Evolutionary conservation across 2,329 filamentous ascomycete genomes (phyloP).

Genomic region (Teratosphaeriaceae sp.): DNA sequence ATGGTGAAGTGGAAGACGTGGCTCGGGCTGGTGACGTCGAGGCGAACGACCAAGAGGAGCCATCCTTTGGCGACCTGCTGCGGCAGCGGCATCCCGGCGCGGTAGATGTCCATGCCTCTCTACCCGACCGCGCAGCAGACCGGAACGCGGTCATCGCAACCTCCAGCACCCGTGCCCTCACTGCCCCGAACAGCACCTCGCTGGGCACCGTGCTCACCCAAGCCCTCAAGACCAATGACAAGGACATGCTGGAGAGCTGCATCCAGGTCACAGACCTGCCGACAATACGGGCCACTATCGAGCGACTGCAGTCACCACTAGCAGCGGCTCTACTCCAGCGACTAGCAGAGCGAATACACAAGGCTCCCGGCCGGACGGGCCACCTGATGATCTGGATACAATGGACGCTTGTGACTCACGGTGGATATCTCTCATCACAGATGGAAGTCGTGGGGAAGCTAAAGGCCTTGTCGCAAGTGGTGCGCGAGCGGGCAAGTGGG

Average conservation of each 20-base stretch:
- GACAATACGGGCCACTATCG: constrained; percentile 81
- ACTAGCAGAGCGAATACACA: constrained; percentile 79
- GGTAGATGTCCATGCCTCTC: constrained; percentile 65
- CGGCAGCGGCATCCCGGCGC: constrained; percentile 61
- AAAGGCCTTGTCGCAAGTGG: constrained; percentile 72
- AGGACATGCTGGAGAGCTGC: constrained; percentile 83
- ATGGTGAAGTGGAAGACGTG: constrained; percentile 15
- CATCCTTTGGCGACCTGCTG: constrained; percentile 83
- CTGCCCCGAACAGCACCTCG: constrained; percentile 66
- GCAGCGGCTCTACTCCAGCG: constrained; percentile 73
- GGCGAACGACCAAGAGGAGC: constrained; percentile 33
- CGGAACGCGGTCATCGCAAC: constrained; percentile 39
- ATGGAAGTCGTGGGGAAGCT: constrained; percentile 76
- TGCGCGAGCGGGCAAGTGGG: constrained; percentile 78
- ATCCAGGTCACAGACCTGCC: constrained; percentile 70
- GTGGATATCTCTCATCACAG: constrained; percentile 81
- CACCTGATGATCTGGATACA: constrained; percentile 93
- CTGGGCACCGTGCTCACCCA: constrained; percentile 90
- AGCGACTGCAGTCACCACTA: constrained; percentile 78
- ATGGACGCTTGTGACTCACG: constrained; percentile 87
- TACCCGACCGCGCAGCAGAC: constrained; percentile 37
- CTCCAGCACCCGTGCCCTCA: constrained; percentile 42
- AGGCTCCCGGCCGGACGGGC: constrained; percentile 80
- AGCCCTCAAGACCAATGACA: constrained; percentile 86
- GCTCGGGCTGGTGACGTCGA: constrained; percentile 30